Base-by-base conservation (phyloP, 1,284 basidiomycete species). In the Trichosporon asahii region DNA sequence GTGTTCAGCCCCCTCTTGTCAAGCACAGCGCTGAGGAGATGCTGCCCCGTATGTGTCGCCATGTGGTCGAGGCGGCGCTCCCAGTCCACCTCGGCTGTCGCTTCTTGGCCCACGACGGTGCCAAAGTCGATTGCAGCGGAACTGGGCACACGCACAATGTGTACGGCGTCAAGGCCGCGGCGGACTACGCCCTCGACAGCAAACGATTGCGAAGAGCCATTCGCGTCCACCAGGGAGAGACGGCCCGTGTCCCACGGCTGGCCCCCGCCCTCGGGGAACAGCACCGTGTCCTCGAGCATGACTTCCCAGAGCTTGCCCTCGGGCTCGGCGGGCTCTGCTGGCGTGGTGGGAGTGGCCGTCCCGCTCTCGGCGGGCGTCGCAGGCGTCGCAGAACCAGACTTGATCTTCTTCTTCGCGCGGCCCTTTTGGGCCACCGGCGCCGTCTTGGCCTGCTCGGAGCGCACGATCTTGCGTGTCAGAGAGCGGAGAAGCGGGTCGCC, bases 231-330 rank as follows among this genome's bases (percentile, higher is more conserved):
- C 0, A 80, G 57, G 0, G 85, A 86, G 23, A 95, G 84, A 9
- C 85, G 68, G 0, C 93, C 93, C 25, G 89, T 89, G 77, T 95
- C 93, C 5, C 89, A 89, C 0, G 92, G 91, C 76, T 95, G 93
- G 2, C 92, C 92, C 15, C 93, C 93, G 14, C 92, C 85, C 83
- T 95, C 93, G 0, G 93, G 93, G 77, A 95, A 95, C 60, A 94
- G 87, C n/a, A 93, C 86, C 1, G 92, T 94, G 80, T 95, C 93
- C 71, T 90, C 88, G 49, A 92, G 83, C 73, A 91, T 86, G 3
- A 95, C 84, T 74, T 85, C 81, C 79, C 79, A 84, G 25, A 84
- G 66, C 66, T 74, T 74, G 1, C 78, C 78, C 14, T 73, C 68
- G 4, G 60, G 67, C 31, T 64, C 67, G 3, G 49, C 63, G 5